Conservation (phyloP, 2,329 filamentous ascomycete genomes). For the Clonostachys rosea region DNA sequence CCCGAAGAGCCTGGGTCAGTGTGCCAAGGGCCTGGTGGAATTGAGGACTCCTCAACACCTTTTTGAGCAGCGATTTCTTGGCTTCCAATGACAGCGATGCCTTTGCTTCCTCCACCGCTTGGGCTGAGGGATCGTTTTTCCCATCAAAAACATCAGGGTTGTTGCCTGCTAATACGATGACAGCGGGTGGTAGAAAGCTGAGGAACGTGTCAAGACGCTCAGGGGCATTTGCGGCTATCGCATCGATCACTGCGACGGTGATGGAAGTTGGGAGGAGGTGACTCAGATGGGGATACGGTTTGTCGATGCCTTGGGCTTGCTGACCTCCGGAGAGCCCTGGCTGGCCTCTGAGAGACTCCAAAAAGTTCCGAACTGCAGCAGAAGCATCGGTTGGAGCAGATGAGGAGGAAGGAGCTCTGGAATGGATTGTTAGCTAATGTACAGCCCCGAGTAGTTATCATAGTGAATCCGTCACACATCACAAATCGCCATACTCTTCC, state of each 20-base stretch:
- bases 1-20: conserved; percentile 80
- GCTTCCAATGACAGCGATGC: conserved; percentile 67
- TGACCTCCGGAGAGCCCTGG: conserved; percentile 30
- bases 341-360: conserved; percentile 70
- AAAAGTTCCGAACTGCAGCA: conserved; percentile 79
- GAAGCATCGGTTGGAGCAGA: conserved; percentile 54
- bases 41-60: conserved; percentile 84
- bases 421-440: no score
- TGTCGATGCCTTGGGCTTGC: conserved; percentile 26
- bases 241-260: conserved; percentile 73
- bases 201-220: conserved; percentile 70
- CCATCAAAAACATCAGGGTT: conserved; percentile 46
- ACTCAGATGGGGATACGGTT: conserved; percentile 75
- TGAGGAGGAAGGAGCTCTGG: conserved; percentile 27
- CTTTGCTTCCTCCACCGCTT: conserved; percentile 67
- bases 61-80: conserved; percentile 76
- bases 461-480: conserved; percentile 4
- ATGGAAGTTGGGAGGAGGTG: conserved; percentile 77
- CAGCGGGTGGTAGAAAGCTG: conserved; percentile 69
- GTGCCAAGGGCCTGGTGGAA: conserved; percentile 83
- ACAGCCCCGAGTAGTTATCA: no score
- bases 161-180: conserved; percentile 73
- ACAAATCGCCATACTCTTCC: conserved; percentile 15
- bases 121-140: conserved; percentile 62
- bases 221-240: conserved; percentile 41